Evolutionary conservation across 2,329 filamentous ascomycete species (phyloP).

Genomic region (Drechslerella dactyloides): DNA sequence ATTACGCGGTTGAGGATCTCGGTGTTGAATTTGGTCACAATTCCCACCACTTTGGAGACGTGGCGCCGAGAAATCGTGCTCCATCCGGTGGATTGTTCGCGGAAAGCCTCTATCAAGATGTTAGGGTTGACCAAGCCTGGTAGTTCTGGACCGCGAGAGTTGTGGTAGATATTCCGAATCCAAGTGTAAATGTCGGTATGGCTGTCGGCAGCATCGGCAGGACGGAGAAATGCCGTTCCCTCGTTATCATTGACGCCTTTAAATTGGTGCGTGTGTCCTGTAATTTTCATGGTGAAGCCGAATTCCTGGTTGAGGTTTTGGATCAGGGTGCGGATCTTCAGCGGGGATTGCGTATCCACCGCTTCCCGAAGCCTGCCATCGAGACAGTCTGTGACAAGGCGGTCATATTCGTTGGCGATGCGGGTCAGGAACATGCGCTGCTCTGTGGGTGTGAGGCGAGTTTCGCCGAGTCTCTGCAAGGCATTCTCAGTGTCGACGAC

Average conservation of each 20-base stretch:
- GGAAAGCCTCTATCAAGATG: slow-evolving; percentile 62
- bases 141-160: slow-evolving; percentile 64
- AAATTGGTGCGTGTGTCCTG: slow-evolving; percentile 55
- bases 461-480: slow-evolving; percentile 57
- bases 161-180: slow-evolving; percentile 60
- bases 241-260: slow-evolving; percentile 37
- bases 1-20: slow-evolving; percentile 60
- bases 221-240: slow-evolving; percentile 15
- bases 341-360: slow-evolving; percentile 56
- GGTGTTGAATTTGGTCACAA: slow-evolving; percentile 58
- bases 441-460: slow-evolving; percentile 57
- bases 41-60: slow-evolving; percentile 56
- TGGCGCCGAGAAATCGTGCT: slow-evolving; percentile 61
- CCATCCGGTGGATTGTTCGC: slow-evolving; percentile 66
- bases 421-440: slow-evolving; percentile 58
- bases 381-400: slow-evolving; percentile 56
- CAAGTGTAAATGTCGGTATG: slow-evolving; percentile 59
- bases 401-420: slow-evolving; percentile 59
- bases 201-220: slow-evolving; percentile 36
- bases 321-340: slow-evolving; percentile 54
- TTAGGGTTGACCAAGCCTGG: slow-evolving; percentile 60
- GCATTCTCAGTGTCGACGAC: slow-evolving; percentile 54
- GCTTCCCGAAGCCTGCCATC: slow-evolving; percentile 57
- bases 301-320: slow-evolving; percentile 53
- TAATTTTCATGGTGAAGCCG: slow-evolving; percentile 52